Percentiles rank a stretch among this genome's conserved stretches.
Conservation (phyloP, 2,329 filamentous ascomycete genomes). For the Spiromastix sp. region DNA sequence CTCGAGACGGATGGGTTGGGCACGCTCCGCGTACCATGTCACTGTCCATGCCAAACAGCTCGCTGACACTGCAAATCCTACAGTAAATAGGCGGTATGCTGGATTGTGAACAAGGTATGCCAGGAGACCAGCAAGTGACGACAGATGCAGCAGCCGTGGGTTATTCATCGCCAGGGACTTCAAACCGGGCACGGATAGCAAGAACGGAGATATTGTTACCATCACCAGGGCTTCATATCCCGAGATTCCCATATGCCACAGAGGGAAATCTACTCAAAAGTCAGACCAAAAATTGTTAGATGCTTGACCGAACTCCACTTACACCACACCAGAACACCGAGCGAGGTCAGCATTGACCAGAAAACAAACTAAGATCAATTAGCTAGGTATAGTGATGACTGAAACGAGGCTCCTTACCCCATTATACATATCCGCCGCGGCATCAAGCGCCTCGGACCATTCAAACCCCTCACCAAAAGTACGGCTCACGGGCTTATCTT, state of each 20-base stretch:
- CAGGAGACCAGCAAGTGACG: slow-evolving; percentile 67
- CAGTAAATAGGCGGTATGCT: slow-evolving; percentile 64
- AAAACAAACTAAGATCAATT: slow-evolving; percentile 62
- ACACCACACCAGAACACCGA: slow-evolving; percentile 91
- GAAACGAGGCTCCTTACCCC: slow-evolving; percentile 50
- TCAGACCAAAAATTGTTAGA: slow-evolving; percentile 11
- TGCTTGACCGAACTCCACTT: slow-evolving; percentile 33
- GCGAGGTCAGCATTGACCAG: slow-evolving; percentile 86
- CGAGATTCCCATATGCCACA: slow-evolving; percentile 99
- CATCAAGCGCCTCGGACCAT: slow-evolving; percentile 65
- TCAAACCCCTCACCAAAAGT: slow-evolving; percentile 64
- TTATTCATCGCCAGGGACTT: slow-evolving; percentile 60
- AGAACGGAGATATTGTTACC: slow-evolving; percentile 67
- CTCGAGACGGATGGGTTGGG: slow-evolving; percentile 66
- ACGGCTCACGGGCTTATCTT: slow-evolving; percentile 60
- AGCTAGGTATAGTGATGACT: slow-evolving; percentile 13
- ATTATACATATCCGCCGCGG: slow-evolving; percentile 80
- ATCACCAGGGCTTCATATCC: slow-evolving; percentile 89
- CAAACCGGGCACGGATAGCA: slow-evolving; percentile 62
- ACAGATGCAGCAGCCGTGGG: slow-evolving; percentile 59
- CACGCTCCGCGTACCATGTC: slow-evolving; percentile 67
- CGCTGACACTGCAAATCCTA: slow-evolving; percentile 71
- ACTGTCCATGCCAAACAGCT: slow-evolving; percentile 76
- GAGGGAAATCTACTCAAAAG: slow-evolving; percentile 61
- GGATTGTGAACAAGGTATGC: slow-evolving; percentile 69